Conservation (phyloP, 352 stramenopile genomes). For the Pythium pectinolyticum region DNA sequence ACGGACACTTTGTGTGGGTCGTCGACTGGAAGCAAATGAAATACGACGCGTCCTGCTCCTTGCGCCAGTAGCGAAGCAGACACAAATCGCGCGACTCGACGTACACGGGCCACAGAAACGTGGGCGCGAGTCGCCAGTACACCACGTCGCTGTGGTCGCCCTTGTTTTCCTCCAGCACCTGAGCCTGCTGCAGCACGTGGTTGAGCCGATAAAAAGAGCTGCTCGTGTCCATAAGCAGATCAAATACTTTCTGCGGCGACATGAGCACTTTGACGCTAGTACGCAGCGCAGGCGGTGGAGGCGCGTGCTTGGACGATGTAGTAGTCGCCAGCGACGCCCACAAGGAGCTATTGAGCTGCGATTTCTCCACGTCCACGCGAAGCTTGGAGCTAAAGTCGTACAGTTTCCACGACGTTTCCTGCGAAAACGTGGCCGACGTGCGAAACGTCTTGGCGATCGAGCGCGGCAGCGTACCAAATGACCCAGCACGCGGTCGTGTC, state of each 20-base stretch:
- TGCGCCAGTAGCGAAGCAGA: slow-evolving; percentile 81
- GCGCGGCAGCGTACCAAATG: slow-evolving; percentile 69
- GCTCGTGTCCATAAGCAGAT: slow-evolving; percentile 71
- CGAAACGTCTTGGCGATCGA: slow-evolving; percentile 80
- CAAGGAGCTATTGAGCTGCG: slow-evolving; percentile 39
- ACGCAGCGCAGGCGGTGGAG: slow-evolving; percentile 55
- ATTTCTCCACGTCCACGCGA: slow-evolving; percentile 66
- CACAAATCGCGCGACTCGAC: slow-evolving; percentile 73
- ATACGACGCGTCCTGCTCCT: slow-evolving; percentile 77
- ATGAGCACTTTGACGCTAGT: slow-evolving; percentile 73
- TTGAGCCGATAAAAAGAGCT: slow-evolving; percentile 75
- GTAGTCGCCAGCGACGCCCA: too few species aligned
- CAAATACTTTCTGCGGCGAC: slow-evolving; percentile 69
- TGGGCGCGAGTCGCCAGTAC: slow-evolving; percentile 69
- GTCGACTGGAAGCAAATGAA: slow-evolving; percentile 89
- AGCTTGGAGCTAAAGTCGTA: slow-evolving; percentile 77
- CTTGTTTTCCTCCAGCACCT: slow-evolving; percentile 62
- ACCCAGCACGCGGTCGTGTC: slow-evolving; percentile 44
- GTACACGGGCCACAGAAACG: slow-evolving; percentile 72
- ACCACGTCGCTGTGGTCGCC: slow-evolving; percentile 79
- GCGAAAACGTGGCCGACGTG: slow-evolving; percentile 74
- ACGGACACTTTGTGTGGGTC: slow-evolving; percentile 55
- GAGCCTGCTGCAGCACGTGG: slow-evolving; percentile 67
- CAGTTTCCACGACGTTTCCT: slow-evolving; percentile 71
- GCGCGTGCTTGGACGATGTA: too few species aligned